These are phyloP conservation scores for Cutaneotrichosporon sp. DNA, from an alignment of 1,284 basidiomycete genomes.

Conservation along the genomic window DNA sequence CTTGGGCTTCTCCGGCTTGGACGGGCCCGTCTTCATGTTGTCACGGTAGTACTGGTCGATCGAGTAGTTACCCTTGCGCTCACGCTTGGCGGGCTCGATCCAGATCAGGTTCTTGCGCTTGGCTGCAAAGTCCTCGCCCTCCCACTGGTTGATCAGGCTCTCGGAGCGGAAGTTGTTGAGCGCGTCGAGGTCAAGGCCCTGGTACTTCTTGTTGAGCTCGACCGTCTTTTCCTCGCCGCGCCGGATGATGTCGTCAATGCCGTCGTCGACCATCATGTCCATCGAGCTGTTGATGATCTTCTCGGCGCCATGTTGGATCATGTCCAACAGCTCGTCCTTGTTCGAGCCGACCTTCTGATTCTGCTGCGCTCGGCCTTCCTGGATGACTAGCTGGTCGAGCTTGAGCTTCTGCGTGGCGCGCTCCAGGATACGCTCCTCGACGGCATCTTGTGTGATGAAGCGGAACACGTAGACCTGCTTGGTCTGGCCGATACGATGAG, in stretches of 20 bases:
- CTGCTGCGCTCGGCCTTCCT: slow-evolving; percentile 74
- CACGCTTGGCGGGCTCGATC: slow-evolving; percentile 90
- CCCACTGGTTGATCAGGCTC: slow-evolving; percentile 83
- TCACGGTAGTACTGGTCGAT: slow-evolving; percentile 94
- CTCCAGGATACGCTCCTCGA: slow-evolving; percentile 96
- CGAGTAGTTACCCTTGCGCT: slow-evolving; percentile 93
- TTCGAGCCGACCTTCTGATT: slow-evolving; percentile 65
- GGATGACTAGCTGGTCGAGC: slow-evolving; percentile 95
- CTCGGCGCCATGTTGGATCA: slow-evolving; percentile 98
- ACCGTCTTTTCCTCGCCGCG: slow-evolving; percentile 88
- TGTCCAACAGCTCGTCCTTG: slow-evolving; percentile 95
- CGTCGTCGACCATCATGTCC: slow-evolving; percentile 76
- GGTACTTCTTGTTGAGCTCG: slow-evolving; percentile 89
- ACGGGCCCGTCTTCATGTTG: slow-evolving; percentile 66
- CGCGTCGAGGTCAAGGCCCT: slow-evolving; percentile 88
- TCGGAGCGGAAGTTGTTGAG: slow-evolving; percentile 96
- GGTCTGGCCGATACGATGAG: slow-evolving; percentile 96
- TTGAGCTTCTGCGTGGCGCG: slow-evolving; percentile 94
- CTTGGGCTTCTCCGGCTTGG: slow-evolving; percentile 80
- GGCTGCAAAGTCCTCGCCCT: slow-evolving; percentile 85
- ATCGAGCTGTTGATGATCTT: slow-evolving; percentile 80
- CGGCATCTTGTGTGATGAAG: slow-evolving; percentile 93
- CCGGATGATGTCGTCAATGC: slow-evolving; percentile 91
- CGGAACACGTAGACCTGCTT: slow-evolving; percentile 99
- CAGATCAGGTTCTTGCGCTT: slow-evolving; percentile 65